Evolutionary conservation across 2,329 filamentous ascomycete species (phyloP), one percentile per base, ranked within the genome.

Genomic region (Chalaropsis ovoidea): DNA sequence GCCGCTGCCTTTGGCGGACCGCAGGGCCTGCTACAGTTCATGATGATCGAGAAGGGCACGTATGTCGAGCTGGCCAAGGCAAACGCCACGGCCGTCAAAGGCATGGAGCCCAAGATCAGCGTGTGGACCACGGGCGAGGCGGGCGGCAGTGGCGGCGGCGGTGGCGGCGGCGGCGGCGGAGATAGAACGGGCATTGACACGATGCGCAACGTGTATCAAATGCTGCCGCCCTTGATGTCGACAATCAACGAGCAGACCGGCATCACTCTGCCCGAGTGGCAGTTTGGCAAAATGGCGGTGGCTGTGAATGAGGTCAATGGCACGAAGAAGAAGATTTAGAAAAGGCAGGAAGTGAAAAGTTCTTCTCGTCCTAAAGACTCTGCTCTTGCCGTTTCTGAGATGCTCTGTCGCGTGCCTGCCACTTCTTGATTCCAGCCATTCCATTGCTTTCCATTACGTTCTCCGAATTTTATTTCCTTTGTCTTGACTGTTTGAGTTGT

Each of bases 161-260:
- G 42, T 13, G 17, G 61, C 61, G 24, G 41, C 17, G 74, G 74
- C 49, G 73, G 75, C 52, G 47, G 11, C 47, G 35, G 35, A 6
- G 15, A 27, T 52, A 27, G 15, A 1, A 5, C 27, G 17, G 54
- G 54, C 54, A 77, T 82, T 65, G 86, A 89, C 67, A 81, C 87
- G 3, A 86, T 94, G 76, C 81, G 89, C 69, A 92, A 93, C 70
- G 81, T 95, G 45, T 92, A 94, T 77, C 90, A 94, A 79, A 88
- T 86, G 73, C 78, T 95, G 68, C 90, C 90, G 43, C 90, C 90
- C 4, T 79, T 95, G 22, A 86, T 95, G 77, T 85, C 82, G 10
- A 95, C 90, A 0, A 93, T 95, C 71, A 87, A 94, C 70, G 90
- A 95, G 68, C 90, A 95, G 78, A 95, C 90, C 0, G 90, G 90